Conservation (phyloP, 805 yeast species). For the Kuraishia borneana region DNA sequence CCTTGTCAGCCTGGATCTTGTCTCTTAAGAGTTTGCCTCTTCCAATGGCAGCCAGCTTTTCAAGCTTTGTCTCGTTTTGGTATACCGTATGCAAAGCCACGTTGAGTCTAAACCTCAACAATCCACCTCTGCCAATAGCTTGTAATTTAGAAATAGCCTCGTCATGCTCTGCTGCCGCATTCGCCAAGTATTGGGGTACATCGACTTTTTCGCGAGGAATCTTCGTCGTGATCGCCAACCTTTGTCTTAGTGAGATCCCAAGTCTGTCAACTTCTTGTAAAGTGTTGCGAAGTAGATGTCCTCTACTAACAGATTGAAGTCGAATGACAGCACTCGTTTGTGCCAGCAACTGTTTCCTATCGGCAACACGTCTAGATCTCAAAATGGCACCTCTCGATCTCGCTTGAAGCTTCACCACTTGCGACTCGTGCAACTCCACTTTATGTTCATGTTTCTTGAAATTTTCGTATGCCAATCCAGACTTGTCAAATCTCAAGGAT, state of each 20-base stretch:
- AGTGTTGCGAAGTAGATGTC: constrained; percentile 18
- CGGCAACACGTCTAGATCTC: neutral
- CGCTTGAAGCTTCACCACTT: constrained; percentile 21
- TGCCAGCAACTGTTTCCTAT: constrained; percentile 9
- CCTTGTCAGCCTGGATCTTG: constrained; percentile 9
- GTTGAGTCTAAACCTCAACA: constrained; percentile 28
- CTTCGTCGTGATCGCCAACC: neutral
- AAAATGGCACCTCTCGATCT: constrained; percentile 12
- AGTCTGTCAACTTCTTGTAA: neutral
- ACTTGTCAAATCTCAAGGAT: constrained; percentile 17
- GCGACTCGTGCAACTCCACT: constrained; percentile 10
- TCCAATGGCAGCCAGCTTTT: constrained; percentile 27
- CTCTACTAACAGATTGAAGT: constrained; percentile 35
- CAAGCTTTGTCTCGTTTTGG: constrained; percentile 25
- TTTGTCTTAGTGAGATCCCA: constrained; percentile 1
- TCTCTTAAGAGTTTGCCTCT: constrained; percentile 30
- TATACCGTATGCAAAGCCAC: constrained; percentile 28
- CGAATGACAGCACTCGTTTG: constrained; percentile 13
- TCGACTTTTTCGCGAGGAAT: constrained; percentile 2
- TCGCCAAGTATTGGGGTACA: constrained; percentile 6
- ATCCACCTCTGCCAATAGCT: constrained; percentile 32
- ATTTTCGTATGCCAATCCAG: constrained; percentile 27
- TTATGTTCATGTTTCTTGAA: constrained; percentile 14
- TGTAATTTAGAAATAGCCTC: constrained; percentile 22
- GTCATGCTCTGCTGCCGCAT: neutral